A percentile compares a stretch with the other conserved stretches of the same genome.
These are phyloP conservation scores for Hyphopichia khmerensis DNA, from an alignment of 1,139 yeast species.

Conservation along the genomic window DNA sequence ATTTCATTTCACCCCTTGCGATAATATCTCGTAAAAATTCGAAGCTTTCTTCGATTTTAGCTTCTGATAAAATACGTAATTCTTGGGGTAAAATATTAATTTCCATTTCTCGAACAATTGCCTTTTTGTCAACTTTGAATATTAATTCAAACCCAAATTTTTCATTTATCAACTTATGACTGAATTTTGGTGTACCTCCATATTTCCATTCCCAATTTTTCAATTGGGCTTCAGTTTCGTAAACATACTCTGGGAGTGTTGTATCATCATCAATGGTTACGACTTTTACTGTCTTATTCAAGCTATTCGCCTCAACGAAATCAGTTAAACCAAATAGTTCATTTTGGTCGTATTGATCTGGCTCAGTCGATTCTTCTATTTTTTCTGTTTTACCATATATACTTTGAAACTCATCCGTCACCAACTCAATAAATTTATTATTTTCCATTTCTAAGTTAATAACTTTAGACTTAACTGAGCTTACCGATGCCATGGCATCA, in stretches of 20 bases:
- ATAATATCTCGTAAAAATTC: constrained; percentile 28
- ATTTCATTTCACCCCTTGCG: constrained; percentile 26
- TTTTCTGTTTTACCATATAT: constrained; percentile 26
- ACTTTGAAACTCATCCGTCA: constrained; percentile 43
- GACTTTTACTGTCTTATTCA: constrained; percentile 9
- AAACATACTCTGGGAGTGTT: constrained; percentile 48
- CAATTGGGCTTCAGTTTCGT: constrained; percentile 42
- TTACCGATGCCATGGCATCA: constrained; percentile 60
- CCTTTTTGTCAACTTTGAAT: constrained; percentile 45
- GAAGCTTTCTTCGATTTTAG: constrained; percentile 23
- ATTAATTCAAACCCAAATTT: constrained; percentile 30
- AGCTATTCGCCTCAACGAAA: constrained; percentile 21
- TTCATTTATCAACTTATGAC: constrained; percentile 39
- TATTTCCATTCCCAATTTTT: constrained; percentile 68
- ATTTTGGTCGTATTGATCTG: constrained; percentile 24
- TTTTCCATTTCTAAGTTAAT: constrained; percentile 53
- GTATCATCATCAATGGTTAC: constrained; percentile 25
- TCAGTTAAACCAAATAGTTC: constrained; percentile 37
- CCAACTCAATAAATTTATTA: constrained; percentile 49
- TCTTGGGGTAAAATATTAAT: constrained; percentile 10
- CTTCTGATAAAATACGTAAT: constrained; percentile 13
- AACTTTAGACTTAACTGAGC: constrained; percentile 78
- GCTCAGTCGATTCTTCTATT: neutral
- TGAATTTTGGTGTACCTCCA: constrained; percentile 70
- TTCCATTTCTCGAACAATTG: constrained; percentile 22